Conservation (phyloP, 306 rosid genomes). For the Arachis hypogaea region DNA sequence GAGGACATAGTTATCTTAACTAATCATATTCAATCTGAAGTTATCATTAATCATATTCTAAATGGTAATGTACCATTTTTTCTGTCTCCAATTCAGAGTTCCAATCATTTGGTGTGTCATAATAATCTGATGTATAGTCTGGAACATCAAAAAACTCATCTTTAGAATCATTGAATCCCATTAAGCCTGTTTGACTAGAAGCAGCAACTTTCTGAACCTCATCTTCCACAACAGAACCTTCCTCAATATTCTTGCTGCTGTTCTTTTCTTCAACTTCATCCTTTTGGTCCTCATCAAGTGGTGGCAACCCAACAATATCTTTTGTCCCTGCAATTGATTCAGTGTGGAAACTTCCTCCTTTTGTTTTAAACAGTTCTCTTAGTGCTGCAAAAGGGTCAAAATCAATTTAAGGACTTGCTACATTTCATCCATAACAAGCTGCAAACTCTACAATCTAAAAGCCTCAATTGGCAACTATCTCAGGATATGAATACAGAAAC, state of each 20-base stretch:
- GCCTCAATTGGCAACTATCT: not conserved
- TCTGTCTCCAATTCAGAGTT: conserved; percentile 49
- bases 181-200: conserved; percentile 57
- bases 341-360: conserved; percentile 43
- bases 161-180: conserved; percentile 61
- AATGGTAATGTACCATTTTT: conserved; percentile 35
- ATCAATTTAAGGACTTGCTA: not conserved
- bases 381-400: conserved; percentile 51
- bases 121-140: conserved; percentile 63
- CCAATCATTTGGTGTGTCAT: conserved; percentile 64
- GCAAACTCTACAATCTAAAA: not conserved
- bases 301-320: conserved; percentile 48
- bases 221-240: conserved; percentile 41
- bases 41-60: too few relatives aligned
- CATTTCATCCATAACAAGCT: not conserved
- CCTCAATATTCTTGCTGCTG: conserved; percentile 36
- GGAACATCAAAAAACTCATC: conserved; percentile 96
- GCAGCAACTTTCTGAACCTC: conserved; percentile 48
- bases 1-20: too few relatives aligned
- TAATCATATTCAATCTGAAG: too few relatives aligned
- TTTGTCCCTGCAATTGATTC: conserved; percentile 43
- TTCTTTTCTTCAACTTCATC: conserved; percentile 44
- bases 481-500: too few relatives aligned
- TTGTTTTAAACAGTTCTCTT: conserved; percentile 70
- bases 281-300: conserved; percentile 45